A percentile compares a stretch with the other conserved stretches of the same genome.
Evolutionary conservation across 1,284 basidiomycete genomes (phyloP).

Genomic region (Exobasidium cylindrosporum): DNA sequence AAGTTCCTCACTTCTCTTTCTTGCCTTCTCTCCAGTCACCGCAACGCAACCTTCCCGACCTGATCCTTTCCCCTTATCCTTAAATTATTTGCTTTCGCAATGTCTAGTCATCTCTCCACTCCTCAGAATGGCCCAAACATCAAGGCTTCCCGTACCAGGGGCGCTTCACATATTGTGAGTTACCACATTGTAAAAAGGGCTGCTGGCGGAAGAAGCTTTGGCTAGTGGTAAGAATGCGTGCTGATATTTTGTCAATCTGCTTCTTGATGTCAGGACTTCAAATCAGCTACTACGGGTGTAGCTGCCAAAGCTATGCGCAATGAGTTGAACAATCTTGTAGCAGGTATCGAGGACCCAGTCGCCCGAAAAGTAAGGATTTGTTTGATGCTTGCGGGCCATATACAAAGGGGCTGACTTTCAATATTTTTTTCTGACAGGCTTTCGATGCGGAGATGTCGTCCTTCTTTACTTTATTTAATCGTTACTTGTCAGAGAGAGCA

Average conservation of each 20-base stretch:
- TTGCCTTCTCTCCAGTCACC: too few species aligned
- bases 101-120: conserved; percentile 34
- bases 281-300: conserved; percentile 95
- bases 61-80: not conserved
- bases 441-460: conserved; percentile 98
- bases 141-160: conserved; percentile 51
- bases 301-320: conserved; percentile 98
- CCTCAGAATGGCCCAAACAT: conserved; percentile 43
- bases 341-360: conserved; percentile 62
- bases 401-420: conserved; percentile 53
- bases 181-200: not conserved
- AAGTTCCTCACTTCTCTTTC: too few species aligned
- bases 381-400: too few species aligned
- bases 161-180: conserved; percentile 53
- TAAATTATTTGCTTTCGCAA: not conserved
- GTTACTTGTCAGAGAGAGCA: conserved; percentile 91
- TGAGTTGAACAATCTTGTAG: conserved; percentile 90
- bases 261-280: conserved; percentile 78
- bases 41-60: too few species aligned
- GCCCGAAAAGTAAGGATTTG: conserved; percentile 63
- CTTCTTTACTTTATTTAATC: conserved; percentile 98
- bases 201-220: too few species aligned
- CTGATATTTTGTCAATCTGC: not conserved
- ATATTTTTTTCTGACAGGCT: conserved; percentile 58
- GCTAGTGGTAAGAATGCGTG: not conserved